Conservation (phyloP, 495 filamentous ascomycete species). For the Penicillium simplicissimum region DNA sequence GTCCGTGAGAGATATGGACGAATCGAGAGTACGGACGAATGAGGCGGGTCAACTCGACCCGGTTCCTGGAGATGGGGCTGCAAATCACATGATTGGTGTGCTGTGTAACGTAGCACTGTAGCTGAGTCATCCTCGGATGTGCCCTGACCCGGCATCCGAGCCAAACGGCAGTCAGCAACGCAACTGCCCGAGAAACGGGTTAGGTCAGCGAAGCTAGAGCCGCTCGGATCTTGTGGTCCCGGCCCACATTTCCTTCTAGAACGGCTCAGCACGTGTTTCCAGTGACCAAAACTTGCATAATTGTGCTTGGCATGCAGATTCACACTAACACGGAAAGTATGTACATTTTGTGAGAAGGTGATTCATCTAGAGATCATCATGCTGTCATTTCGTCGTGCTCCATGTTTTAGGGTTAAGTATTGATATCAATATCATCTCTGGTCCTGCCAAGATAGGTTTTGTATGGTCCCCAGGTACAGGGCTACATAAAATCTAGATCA, state of each 20-base stretch:
- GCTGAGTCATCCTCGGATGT: constrained; percentile 1
- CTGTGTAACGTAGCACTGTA: too few species aligned
- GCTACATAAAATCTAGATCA: background rate
- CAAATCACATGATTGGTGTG: background rate
- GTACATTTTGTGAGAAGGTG: background rate
- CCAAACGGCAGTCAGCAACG: background rate
- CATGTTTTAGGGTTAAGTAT: too few species aligned
- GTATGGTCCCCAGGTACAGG: background rate
- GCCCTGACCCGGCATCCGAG: constrained; percentile 4
- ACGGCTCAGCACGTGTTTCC: background rate
- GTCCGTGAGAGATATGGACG: background rate
- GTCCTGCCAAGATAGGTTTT: background rate
- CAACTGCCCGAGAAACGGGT: background rate
- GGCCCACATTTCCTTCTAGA: constrained; percentile 13
- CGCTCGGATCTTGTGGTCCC: constrained; percentile 8
- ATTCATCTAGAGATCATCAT: background rate
- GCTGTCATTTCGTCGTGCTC: background rate
- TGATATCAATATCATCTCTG: background rate
- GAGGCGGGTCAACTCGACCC: background rate
- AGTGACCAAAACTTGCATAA: background rate
- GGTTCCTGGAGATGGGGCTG: background rate
- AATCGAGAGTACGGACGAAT: background rate
- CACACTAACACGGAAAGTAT: background rate
- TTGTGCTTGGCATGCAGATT: too few species aligned
- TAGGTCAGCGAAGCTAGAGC: background rate